Conservation (phyloP, 2,329 filamentous ascomycete species). For the Ampelomyces quisqualis region DNA sequence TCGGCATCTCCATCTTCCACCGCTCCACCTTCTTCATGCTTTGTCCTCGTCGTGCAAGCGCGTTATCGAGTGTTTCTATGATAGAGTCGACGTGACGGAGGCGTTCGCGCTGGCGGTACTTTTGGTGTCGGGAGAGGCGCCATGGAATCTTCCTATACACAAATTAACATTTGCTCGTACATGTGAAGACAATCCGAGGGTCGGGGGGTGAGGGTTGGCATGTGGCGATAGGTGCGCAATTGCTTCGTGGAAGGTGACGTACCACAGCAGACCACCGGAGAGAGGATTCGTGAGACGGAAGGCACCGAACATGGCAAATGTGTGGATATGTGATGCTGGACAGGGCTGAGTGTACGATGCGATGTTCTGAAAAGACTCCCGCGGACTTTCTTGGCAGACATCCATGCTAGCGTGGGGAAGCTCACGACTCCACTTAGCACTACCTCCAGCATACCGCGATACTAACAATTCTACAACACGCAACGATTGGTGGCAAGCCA, state of each 20-base stretch:
- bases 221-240: not conserved
- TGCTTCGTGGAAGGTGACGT: constrained; percentile 2
- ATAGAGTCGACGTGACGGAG: constrained; percentile 71
- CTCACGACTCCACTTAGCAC: constrained; percentile 6
- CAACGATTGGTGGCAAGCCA: not conserved
- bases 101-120: constrained; percentile 49
- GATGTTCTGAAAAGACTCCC: constrained; percentile 32
- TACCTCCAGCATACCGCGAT: not conserved
- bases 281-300: constrained; percentile 45
- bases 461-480: not conserved
- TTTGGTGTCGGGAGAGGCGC: constrained; percentile 77
- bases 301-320: constrained; percentile 42
- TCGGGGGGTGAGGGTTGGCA: not conserved
- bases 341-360: constrained; percentile 13
- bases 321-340: constrained; percentile 17
- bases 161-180: not conserved
- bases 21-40: constrained; percentile 74
- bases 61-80: constrained; percentile 78
- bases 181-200: not conserved
- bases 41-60: constrained; percentile 70
- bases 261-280: constrained; percentile 45
- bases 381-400: constrained; percentile 35
- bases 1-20: constrained; percentile 96
- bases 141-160: constrained; percentile 84
- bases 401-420: constrained; percentile 29